A percentile compares a stretch with the other conserved stretches of the same genome.
These are phyloP conservation scores for Elsinoe batatas DNA, from an alignment of 2,329 filamentous ascomycete species.

Conservation along the genomic window DNA sequence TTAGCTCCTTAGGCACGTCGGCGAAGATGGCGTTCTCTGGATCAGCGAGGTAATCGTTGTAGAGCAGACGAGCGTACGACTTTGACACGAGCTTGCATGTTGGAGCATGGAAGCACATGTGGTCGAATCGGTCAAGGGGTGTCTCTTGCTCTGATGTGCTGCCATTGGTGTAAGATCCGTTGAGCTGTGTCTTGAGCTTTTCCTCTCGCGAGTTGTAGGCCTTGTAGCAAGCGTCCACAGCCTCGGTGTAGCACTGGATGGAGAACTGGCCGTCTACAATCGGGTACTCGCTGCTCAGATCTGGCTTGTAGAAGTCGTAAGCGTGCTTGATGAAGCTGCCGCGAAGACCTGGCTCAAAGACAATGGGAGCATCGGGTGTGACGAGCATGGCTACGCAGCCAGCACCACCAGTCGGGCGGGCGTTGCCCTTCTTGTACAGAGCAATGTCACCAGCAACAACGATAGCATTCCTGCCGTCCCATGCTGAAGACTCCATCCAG, in stretches of 20 bases:
- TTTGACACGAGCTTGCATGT: conserved; percentile 47
- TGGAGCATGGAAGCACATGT: conserved; percentile 46
- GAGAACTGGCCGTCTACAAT: conserved; percentile 45
- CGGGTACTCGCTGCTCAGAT: conserved; percentile 45
- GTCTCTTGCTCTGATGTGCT: conserved; percentile 33
- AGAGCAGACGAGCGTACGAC: conserved; percentile 43
- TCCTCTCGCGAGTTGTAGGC: conserved; percentile 42
- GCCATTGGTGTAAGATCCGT: conserved; percentile 33
- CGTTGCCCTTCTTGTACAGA: conserved; percentile 45
- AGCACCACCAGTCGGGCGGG: conserved; percentile 43
- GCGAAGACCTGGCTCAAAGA: conserved; percentile 40
- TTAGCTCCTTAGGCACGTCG: conserved; percentile 40
- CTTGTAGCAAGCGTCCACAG: conserved; percentile 45
- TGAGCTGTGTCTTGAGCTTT: conserved; percentile 34
- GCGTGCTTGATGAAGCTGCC: conserved; percentile 43
- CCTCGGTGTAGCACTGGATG: conserved; percentile 44
- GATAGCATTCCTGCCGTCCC: conserved; percentile 44
- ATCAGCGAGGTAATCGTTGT: conserved; percentile 43
- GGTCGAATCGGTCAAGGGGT: conserved; percentile 43
- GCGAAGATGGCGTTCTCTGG: conserved; percentile 40
- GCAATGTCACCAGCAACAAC: conserved; percentile 46
- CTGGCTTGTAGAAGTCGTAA: conserved; percentile 48
- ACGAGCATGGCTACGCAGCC: conserved; percentile 46
- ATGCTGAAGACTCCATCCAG: conserved; percentile 45
- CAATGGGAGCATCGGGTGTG: conserved; percentile 41